Percentiles rank a stretch among this genome's conserved stretches.
These are phyloP conservation scores for Microcos paniculata DNA, from an alignment of 345 rosid species.

Conservation along the genomic window DNA sequence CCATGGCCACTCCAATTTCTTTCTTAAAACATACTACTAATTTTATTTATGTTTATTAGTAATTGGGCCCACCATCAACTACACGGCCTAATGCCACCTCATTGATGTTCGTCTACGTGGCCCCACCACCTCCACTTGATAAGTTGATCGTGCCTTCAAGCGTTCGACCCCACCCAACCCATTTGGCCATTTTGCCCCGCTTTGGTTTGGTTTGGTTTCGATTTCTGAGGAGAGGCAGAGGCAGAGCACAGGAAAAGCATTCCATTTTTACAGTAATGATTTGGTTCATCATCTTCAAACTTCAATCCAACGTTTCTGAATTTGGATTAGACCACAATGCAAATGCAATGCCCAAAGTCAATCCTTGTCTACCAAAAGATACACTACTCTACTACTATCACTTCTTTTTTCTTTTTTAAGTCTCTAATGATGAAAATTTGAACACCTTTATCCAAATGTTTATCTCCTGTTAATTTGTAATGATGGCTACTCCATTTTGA, in stretches of 20 bases:
- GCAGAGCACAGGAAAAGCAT: neutral
- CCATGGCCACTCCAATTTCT: neutral
- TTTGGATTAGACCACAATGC: neutral
- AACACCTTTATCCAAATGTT: neutral
- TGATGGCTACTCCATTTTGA: neutral
- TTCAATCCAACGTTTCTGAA: neutral
- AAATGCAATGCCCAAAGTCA: no score
- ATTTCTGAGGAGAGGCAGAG: neutral
- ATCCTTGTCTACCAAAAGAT: neutral
- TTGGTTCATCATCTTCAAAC: neutral
- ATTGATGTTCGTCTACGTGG: neutral
- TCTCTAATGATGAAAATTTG: neutral
- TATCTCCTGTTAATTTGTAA: neutral
- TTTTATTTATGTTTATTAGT: no score
- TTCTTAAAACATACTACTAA: no score
- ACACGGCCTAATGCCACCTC: neutral
- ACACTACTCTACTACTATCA: no score
- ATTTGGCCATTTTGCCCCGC: neutral
- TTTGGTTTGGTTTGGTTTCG: neutral
- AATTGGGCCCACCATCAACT: neutral
- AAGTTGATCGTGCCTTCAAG: neutral
- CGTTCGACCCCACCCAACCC: no score
- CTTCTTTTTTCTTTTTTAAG: neutral
- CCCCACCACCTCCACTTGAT: conserved; percentile 4
- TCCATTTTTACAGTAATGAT: neutral